Base-by-base conservation (phyloP, 208 protist species). In the Lotmaria passim region DNA sequence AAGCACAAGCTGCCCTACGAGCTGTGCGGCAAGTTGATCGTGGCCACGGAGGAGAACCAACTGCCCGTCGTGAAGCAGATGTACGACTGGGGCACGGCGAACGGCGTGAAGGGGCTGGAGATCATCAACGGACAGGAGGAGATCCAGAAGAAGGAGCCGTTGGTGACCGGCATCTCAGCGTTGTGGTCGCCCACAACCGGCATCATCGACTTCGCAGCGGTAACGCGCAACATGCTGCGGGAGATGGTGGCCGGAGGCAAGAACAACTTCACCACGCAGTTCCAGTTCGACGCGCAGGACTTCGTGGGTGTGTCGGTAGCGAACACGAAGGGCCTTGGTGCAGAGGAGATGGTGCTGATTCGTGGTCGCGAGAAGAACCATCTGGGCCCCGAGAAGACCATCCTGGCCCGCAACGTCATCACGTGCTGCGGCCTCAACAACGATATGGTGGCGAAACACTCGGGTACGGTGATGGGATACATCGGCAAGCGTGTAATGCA, bases 1-100 rank as follows among this genome's bases (percentile, higher is more conserved):
- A 80, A 94, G 60, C 77, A 97, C 74, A 87, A 90, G 15, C 72
- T 98, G 24, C 84, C 90, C 23, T 82, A 81, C 65, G 85, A 96
- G 53, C 69, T 87, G 33, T 88, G 84, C 50, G 95, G 95, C 47
- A 98, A 98, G 79, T 58, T 97, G 31, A 94, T 98, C 56, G 93
- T 97, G 28, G 95, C 90, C 10, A 63, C 61, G 38, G 72, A 92
- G 28, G 61, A 87, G 31, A 59, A 58, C 28, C 77, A 98, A 52
- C 57, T 83, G 30, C 34, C 73, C 2, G 30, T 28, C 11, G 69
- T 98, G 33, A 66, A 97, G 73, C 75, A 65, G 52, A 59, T 98
- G 34, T 94, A 91, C 67, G 72, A 89, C 36, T 81, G 82, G 55
- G 95, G 95, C 23, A 64, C 77, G 31, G 69, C 73, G n/a, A 98